phyloP scores from a whole-genome alignment of 75 land plant species.

The Pinus taeda region DNA sequence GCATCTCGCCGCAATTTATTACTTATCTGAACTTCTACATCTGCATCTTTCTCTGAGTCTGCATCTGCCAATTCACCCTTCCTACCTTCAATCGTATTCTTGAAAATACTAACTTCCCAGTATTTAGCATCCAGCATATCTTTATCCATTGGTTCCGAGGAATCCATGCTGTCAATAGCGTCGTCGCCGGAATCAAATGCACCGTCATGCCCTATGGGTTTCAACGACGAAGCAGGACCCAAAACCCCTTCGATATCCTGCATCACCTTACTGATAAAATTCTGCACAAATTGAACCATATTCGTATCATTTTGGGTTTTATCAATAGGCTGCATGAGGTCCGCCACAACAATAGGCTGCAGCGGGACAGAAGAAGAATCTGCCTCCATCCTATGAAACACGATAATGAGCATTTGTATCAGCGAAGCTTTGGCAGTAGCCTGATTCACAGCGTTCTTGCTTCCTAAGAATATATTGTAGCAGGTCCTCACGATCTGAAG shows the following conservation, averaged over 20 bases:
- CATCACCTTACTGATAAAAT: slow-evolving; percentile 55
- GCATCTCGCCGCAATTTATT: slow-evolving; percentile 69
- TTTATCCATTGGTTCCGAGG: slow-evolving; percentile 15
- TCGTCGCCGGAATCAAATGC: neutral
- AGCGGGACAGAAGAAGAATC: slow-evolving; percentile 29
- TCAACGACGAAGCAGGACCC: neutral
- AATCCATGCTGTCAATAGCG: neutral
- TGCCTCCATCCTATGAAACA: slow-evolving; percentile 58
- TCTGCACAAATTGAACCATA: slow-evolving; percentile 53
- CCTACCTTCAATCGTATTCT: slow-evolving; percentile 16
- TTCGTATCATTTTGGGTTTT: slow-evolving; percentile 49
- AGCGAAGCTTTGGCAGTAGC: slow-evolving; percentile 63
- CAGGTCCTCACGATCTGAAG: slow-evolving; percentile 50
- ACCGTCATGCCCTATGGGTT: neutral
- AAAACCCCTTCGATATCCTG: slow-evolving; percentile 38
- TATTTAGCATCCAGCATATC: slow-evolving; percentile 22
- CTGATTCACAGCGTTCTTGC: slow-evolving; percentile 58
- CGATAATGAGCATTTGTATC: slow-evolving; percentile 58
- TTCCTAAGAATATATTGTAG: slow-evolving; percentile 66
- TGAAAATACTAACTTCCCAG: slow-evolving; percentile 17
- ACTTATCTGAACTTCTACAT: slow-evolving; percentile 7
- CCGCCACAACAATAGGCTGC: slow-evolving; percentile 37
- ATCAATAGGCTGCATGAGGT: slow-evolving; percentile 45
- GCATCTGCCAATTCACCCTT: slow-evolving; percentile 23
- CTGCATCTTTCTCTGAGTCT: slow-evolving; percentile 24